Conservation (phyloP, 345 rosid genomes). For the Hevea brasiliensis region DNA sequence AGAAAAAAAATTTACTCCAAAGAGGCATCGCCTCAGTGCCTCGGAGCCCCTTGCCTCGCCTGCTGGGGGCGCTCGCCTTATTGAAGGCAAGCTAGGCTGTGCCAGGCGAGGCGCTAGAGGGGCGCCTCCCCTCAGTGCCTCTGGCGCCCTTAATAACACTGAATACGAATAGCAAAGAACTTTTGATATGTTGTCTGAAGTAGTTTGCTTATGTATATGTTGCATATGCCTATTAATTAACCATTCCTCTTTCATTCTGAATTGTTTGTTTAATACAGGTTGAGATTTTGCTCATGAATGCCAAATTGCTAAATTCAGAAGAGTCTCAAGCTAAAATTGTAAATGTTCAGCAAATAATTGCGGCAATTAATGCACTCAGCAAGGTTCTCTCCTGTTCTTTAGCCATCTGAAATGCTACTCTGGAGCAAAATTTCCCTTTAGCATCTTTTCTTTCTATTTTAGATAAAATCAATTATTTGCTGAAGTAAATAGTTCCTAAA, state of each 20-base stretch:
- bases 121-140: too few species aligned
- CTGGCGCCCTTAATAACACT: too few species aligned
- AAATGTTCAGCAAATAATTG: conserved; percentile 64
- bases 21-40: too few species aligned
- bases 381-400: conserved; percentile 54
- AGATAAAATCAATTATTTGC: conserved; percentile 5
- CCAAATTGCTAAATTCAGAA: conserved; percentile 46
- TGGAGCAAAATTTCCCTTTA: neutral
- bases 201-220: neutral
- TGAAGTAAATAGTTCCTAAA: neutral
- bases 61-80: too few species aligned
- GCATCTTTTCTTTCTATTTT: conserved; percentile 3
- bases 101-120: too few species aligned
- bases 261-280: conserved; percentile 52
- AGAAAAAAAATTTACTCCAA: too few species aligned
- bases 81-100: too few species aligned
- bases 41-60: too few species aligned
- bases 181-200: neutral
- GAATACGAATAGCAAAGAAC: too few species aligned
- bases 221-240: neutral
- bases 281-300: conserved; percentile 53
- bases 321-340: conserved; percentile 57
- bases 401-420: conserved; percentile 3
- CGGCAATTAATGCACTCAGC: conserved; percentile 95
- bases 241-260: conserved; percentile 14